A percentile compares a stretch with the other conserved stretches of the same genome.
Conservation (phyloP, 495 filamentous ascomycete genomes). For the Tuber calosporum region DNA sequence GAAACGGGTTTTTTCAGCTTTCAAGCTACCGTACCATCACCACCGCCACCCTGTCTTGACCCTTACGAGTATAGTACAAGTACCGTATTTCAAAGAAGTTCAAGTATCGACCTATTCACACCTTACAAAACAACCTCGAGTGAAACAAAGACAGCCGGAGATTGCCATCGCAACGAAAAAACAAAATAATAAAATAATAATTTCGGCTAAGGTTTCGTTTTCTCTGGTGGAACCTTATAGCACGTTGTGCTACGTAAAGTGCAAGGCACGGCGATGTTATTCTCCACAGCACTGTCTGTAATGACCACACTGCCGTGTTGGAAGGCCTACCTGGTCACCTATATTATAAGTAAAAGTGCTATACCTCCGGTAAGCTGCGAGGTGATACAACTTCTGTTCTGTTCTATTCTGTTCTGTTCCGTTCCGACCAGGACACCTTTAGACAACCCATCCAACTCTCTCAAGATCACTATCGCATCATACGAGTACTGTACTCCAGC, state of each 20-base stretch:
- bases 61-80: not conserved
- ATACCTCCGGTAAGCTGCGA: too few species aligned
- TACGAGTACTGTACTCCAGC: too few species aligned
- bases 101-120: not conserved
- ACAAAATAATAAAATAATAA: too few species aligned
- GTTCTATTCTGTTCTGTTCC: not conserved
- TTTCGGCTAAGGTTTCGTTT: not conserved
- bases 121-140: not conserved
- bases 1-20: not conserved
- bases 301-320: not conserved
- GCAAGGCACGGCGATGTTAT: not conserved
- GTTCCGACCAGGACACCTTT: not conserved
- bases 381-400: not conserved
- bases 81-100: not conserved
- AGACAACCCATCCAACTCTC: too few species aligned
- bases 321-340: not conserved
- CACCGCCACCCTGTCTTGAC: not conserved
- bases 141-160: not conserved
- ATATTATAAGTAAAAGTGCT: too few species aligned
- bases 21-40: not conserved
- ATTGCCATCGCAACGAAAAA: not conserved
- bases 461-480: too few species aligned
- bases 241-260: not conserved
- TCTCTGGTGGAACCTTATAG: not conserved
- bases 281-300: too few species aligned